These are phyloP conservation scores for Lactifluus volemus DNA, from an alignment of 768 basidiomycete species.

Conservation along the genomic window DNA sequence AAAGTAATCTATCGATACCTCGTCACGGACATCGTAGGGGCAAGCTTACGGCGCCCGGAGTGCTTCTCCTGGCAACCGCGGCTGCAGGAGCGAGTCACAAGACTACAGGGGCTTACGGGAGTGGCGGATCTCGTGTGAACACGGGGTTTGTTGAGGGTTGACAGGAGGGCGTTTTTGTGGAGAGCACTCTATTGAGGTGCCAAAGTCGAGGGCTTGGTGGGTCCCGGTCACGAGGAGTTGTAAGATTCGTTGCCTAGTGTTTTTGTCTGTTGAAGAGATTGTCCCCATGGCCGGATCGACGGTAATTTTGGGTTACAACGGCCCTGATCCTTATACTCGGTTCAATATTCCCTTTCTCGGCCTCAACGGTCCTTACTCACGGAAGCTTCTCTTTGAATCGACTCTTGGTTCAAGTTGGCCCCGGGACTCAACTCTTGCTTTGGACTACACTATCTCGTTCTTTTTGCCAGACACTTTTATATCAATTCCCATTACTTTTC, in stretches of 20 bases:
- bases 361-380: neutral
- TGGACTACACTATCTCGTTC: no score
- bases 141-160: neutral
- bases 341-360: neutral
- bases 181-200: no score
- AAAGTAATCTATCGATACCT: neutral
- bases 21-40: neutral
- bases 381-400: neutral
- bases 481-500: no score
- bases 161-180: neutral
- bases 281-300: slow-evolving; percentile 4
- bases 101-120: neutral
- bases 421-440: no score
- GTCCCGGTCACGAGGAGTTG: no score
- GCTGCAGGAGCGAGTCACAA: neutral
- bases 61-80: slow-evolving; percentile 8
- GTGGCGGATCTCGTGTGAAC: neutral
- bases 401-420: no score
- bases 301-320: neutral
- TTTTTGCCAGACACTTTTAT: no score
- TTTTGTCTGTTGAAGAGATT: no score
- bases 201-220: no score
- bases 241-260: no score
- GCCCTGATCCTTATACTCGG: slow-evolving; percentile 1
- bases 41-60: neutral